These are phyloP conservation scores for Petunia secreta DNA, from an alignment of 257 asterid genomes.

Conservation along the genomic window DNA sequence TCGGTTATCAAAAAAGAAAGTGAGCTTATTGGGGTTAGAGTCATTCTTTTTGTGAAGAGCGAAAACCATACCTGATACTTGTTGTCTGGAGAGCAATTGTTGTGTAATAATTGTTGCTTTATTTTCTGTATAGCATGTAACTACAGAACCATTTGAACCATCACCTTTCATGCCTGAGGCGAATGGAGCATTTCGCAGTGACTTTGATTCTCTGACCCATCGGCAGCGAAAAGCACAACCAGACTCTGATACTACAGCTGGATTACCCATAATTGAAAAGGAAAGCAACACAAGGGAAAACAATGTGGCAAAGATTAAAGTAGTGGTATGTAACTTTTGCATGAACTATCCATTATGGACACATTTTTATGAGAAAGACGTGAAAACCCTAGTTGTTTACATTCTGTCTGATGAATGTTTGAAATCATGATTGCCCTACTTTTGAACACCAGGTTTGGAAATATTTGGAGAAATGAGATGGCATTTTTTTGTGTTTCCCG, in stretches of 20 bases:
- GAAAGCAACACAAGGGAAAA: constrained; percentile 79
- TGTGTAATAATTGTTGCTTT: constrained; percentile 27
- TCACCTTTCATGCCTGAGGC: constrained; percentile 93
- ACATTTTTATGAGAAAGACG: constrained; percentile 12
- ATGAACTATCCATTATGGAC: constrained; percentile 1
- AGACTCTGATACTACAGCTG: constrained; percentile 63
- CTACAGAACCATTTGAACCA: constrained; percentile 90
- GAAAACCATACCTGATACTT: background rate
- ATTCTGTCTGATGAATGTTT: background rate
- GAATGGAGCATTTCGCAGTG: constrained; percentile 70
- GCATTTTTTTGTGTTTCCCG: background rate
- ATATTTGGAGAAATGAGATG: constrained; percentile 3
- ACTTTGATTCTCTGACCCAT: constrained; percentile 59
- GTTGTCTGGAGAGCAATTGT: background rate
- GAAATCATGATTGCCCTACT: constrained; percentile 1
- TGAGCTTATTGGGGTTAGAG: background rate
- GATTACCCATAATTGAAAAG: constrained; percentile 57
- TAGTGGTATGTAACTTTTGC: constrained; percentile 70
- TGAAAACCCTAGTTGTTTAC: background rate
- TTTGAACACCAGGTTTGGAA: background rate
- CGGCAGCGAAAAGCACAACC: constrained; percentile 62
- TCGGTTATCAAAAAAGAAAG: no score
- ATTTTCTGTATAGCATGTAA: constrained; percentile 74
- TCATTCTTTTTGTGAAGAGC: background rate
- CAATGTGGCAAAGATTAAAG: constrained; percentile 97